Evolutionary conservation across 169 alveolate species (phyloP).

Genomic region (Plasmodium knowlesi): DNA sequence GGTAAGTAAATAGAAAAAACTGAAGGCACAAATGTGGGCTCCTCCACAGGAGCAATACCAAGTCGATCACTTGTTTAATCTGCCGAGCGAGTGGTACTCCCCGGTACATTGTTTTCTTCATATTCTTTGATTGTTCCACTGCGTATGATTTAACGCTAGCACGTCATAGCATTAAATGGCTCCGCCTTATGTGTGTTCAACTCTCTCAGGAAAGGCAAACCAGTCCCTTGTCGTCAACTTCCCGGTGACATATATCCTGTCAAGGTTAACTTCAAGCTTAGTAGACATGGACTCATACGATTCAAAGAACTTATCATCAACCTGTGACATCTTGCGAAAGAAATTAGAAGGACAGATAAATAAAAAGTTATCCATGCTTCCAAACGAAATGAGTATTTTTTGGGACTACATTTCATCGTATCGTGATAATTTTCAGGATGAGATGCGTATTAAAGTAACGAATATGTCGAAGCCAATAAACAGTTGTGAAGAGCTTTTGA

Average conservation of each 20-base stretch:
- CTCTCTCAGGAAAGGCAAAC: not conserved
- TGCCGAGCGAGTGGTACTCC: not conserved
- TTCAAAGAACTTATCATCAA: not conserved
- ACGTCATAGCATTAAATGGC: not conserved
- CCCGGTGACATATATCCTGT: constrained; percentile 40
- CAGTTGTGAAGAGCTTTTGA: not conserved
- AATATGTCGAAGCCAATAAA: not conserved
- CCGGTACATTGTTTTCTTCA: not conserved
- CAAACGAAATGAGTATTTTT: not conserved
- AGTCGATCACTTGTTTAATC: not conserved
- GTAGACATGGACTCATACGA: not conserved
- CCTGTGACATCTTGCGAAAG: not conserved
- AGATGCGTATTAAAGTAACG: not conserved
- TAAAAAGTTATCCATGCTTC: not conserved
- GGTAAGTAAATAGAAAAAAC: not conserved
- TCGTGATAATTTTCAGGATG: not conserved
- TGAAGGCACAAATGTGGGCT: not conserved
- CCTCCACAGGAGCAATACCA: not conserved
- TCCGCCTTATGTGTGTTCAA: not conserved
- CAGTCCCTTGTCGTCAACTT: constrained; percentile 1
- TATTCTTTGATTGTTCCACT: not conserved
- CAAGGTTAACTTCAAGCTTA: not conserved
- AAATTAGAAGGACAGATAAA: not conserved
- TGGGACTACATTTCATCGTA: not conserved
- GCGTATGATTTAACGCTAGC: not conserved